A percentile compares a stretch with the other conserved stretches of the same genome.
Conservation (phyloP, 331 rosid genomes). For the Cydonia oblonga region DNA sequence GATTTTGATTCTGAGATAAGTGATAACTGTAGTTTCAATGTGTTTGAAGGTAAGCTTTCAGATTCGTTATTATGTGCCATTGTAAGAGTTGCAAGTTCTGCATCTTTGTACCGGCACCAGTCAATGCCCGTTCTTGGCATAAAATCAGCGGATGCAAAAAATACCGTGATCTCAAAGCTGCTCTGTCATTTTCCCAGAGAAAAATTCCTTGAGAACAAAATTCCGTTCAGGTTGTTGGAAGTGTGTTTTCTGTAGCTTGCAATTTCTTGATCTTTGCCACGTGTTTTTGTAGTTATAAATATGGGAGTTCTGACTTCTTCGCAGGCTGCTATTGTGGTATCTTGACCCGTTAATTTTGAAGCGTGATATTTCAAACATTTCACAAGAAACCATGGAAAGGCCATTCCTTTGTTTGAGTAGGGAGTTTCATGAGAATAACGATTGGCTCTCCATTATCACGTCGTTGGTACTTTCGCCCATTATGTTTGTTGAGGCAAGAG, state of each 20-base stretch:
- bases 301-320: neutral
- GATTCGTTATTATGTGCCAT: conserved; percentile 10
- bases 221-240: conserved; percentile 26
- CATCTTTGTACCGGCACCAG: conserved; percentile 11
- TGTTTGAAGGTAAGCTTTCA: conserved; percentile 16
- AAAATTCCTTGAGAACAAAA: neutral
- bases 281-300: neutral
- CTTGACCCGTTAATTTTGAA: conserved; percentile 23
- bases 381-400: conserved; percentile 21
- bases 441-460: conserved; percentile 13
- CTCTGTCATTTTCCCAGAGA: conserved; percentile 10
- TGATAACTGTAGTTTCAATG: neutral
- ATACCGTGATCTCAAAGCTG: conserved; percentile 8
- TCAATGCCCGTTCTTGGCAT: conserved; percentile 5
- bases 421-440: conserved; percentile 22
- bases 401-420: conserved; percentile 25
- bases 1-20: neutral
- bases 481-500: conserved; percentile 32
- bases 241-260: neutral
- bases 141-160: conserved; percentile 3
- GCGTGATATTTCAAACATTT: conserved; percentile 16
- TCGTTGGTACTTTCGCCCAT: conserved; percentile 29
- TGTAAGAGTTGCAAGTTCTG: conserved; percentile 18
- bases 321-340: conserved; percentile 27
- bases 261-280: neutral